phyloP scores from a whole-genome alignment of 345 rosid genomes.

The Eucalyptus caleyi region DNA sequence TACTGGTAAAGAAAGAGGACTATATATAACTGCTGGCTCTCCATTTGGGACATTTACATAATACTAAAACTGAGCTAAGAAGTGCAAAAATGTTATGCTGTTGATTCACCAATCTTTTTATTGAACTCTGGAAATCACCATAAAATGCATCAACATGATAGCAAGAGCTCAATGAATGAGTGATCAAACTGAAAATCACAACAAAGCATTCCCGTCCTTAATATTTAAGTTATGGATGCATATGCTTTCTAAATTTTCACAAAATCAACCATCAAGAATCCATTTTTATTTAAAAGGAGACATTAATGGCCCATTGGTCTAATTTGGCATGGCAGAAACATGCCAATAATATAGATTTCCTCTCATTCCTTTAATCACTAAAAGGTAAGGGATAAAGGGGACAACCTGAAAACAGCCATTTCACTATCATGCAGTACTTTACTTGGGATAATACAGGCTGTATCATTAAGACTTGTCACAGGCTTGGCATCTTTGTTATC shows the following conservation, averaged over 20 bases:
- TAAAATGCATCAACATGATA: background rate
- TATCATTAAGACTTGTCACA: constrained; percentile 3
- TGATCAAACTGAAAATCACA: background rate
- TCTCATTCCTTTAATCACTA: background rate
- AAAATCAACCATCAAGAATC: background rate
- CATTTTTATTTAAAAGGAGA: background rate
- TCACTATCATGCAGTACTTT: background rate
- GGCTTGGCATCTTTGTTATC: background rate
- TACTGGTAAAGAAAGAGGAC: constrained; percentile 2
- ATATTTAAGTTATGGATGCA: background rate
- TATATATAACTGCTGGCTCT: background rate
- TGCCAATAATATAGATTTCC: background rate
- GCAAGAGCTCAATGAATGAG: background rate
- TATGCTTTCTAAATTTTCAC: background rate
- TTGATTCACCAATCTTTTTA: background rate
- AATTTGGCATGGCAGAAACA: background rate
- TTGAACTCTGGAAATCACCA: background rate
- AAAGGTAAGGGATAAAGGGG: background rate
- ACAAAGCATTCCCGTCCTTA: background rate
- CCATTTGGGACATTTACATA: background rate
- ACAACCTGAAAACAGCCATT: background rate
- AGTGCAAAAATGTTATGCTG: background rate
- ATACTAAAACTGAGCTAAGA: background rate
- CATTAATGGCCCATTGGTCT: background rate
- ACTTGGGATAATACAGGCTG: constrained; percentile 2